Evolutionary conservation across 108 stramenopile genomes (phyloP).

Genomic region (Cylindrotheca closterium): DNA sequence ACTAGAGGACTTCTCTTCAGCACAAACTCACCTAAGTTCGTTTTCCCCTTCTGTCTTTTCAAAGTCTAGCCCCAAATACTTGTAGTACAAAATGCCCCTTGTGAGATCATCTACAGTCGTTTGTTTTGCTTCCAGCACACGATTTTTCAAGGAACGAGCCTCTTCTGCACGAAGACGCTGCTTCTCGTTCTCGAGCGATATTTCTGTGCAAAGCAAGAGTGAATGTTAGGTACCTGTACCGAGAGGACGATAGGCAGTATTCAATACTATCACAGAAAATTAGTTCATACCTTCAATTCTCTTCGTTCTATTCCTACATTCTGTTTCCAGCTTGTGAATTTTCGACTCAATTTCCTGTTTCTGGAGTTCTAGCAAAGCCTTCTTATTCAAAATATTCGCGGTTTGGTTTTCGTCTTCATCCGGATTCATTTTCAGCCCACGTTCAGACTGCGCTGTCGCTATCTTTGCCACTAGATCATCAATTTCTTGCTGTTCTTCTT

Average conservation of each 20-base stretch:
- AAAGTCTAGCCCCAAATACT: constrained; percentile 57
- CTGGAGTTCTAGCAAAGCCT: constrained; percentile 22
- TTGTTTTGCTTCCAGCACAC: constrained; percentile 37
- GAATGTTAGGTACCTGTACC: neutral
- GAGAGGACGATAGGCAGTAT: neutral
- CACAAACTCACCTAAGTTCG: constrained; percentile 41
- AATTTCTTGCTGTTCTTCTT: constrained; percentile 25
- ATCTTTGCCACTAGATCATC: constrained; percentile 26
- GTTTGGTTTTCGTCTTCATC: constrained; percentile 13
- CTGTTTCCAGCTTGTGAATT: constrained; percentile 20
- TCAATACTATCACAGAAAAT: neutral
- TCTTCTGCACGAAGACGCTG: constrained; percentile 24
- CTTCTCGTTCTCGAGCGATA: constrained; percentile 22
- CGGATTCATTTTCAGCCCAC: constrained; percentile 11
- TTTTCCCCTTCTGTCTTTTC: constrained; percentile 30
- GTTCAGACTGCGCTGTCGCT: constrained; percentile 25
- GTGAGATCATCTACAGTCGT: constrained; percentile 63
- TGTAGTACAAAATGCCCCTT: constrained; percentile 54
- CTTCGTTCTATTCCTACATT: constrained; percentile 22
- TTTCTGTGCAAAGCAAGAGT: constrained; percentile 4
- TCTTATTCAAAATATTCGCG: constrained; percentile 15
- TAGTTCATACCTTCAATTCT: constrained; percentile 24
- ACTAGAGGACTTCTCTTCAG: no score
- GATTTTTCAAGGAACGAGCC: constrained; percentile 28
- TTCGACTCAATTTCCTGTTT: constrained; percentile 3